phyloP scores from a whole-genome alignment of 2,329 filamentous ascomycete species.

The Fusarium pseudonygamai region DNA sequence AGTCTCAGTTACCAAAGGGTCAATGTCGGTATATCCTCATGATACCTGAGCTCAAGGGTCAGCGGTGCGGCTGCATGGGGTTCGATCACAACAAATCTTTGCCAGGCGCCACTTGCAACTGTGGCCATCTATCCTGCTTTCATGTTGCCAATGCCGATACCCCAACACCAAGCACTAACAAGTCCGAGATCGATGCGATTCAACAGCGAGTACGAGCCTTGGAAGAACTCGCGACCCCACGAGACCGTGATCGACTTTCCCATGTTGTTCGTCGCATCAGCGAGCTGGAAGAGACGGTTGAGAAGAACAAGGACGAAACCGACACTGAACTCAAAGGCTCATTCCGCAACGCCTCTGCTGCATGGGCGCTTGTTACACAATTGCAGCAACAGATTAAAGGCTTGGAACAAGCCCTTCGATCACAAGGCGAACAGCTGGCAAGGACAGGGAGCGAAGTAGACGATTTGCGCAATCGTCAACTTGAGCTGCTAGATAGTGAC shows the following conservation, averaged over 20 bases:
- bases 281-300: constrained; percentile 63
- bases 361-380: constrained; percentile 62
- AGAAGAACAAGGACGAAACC: constrained; percentile 62
- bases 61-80: constrained; percentile 66
- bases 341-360: constrained; percentile 63
- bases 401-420: constrained; percentile 50
- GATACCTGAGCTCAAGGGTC: constrained; percentile 64
- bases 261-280: constrained; percentile 57
- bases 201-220: constrained; percentile 40
- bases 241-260: constrained; percentile 51
- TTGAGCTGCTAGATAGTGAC: constrained; percentile 61
- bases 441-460: constrained; percentile 54
- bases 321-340: constrained; percentile 62
- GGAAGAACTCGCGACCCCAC: constrained; percentile 49
- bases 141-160: constrained; percentile 61
- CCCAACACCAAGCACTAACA: constrained; percentile 60
- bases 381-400: constrained; percentile 52
- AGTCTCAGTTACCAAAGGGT: constrained; percentile 62
- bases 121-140: constrained; percentile 69
- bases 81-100: constrained; percentile 64
- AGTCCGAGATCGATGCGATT: constrained; percentile 47
- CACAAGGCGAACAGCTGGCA: constrained; percentile 54
- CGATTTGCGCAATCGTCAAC: constrained; percentile 58
- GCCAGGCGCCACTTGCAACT: constrained; percentile 65
- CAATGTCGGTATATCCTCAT: constrained; percentile 69